These are phyloP conservation scores for Casuarina cunninghamiana DNA, from an alignment of 306 rosid genomes.

Conservation along the genomic window DNA sequence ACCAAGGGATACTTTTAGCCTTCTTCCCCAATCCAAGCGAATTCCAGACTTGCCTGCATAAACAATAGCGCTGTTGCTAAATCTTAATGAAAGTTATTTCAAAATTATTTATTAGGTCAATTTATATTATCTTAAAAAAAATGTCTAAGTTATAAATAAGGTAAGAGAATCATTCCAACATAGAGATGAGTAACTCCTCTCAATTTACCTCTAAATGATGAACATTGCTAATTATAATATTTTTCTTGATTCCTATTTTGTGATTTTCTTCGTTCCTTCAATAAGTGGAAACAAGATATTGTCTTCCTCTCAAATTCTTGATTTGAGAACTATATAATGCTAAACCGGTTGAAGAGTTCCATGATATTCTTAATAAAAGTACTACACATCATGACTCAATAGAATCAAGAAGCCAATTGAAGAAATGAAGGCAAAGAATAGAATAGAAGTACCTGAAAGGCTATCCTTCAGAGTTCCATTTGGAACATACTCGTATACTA, in stretches of 20 bases:
- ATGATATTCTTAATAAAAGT: not conserved
- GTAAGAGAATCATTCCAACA: not conserved
- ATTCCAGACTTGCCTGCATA: constrained; percentile 47
- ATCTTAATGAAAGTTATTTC: not conserved
- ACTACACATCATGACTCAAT: not conserved
- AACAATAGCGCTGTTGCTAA: not conserved
- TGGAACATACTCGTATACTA: constrained; percentile 44
- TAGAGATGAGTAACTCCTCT: not conserved
- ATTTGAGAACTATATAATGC: not conserved
- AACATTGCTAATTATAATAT: not conserved
- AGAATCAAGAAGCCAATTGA: not conserved
- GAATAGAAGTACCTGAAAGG: constrained; percentile 36
- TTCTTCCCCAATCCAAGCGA: constrained; percentile 46
- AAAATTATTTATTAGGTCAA: not conserved
- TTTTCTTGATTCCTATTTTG: not conserved
- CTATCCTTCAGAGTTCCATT: constrained; percentile 44
- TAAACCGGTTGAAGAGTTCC: not conserved
- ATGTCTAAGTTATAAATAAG: not conserved
- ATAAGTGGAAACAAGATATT: not conserved
- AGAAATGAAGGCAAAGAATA: not conserved
- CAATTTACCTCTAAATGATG: not conserved
- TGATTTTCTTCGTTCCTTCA: not conserved
- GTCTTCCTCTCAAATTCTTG: not conserved
- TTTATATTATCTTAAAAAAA: not conserved
- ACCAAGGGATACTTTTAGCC: constrained; percentile 47